phyloP scores from a whole-genome alignment of 495 filamentous ascomycete genomes.

The Chaetomidium leptoderma region DNA sequence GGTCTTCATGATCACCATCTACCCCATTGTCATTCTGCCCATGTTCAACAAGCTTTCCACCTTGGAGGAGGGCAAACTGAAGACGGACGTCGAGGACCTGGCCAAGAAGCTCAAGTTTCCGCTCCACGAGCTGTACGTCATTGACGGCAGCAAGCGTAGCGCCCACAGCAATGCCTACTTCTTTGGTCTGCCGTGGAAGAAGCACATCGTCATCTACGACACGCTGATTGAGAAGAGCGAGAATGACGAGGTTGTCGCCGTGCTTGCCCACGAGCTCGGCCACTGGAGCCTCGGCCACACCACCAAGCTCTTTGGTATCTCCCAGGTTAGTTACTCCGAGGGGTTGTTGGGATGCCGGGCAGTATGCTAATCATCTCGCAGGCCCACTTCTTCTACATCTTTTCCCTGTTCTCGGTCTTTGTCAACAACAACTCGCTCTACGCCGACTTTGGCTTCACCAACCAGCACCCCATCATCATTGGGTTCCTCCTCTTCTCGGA shows the following conservation, averaged over 20 bases:
- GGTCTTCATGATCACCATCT: constrained; percentile 90
- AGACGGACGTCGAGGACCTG: constrained; percentile 80
- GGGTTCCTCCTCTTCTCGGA: constrained; percentile 97
- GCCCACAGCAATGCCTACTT: constrained; percentile 99
- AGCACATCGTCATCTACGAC: constrained; percentile 99
- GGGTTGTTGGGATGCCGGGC: not conserved
- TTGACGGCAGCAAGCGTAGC: constrained; percentile 94
- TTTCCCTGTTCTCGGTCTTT: constrained; percentile 92
- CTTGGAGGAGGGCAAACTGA: constrained; percentile 77
- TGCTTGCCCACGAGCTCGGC: constrained; percentile 90
- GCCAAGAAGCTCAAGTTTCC: constrained; percentile 86
- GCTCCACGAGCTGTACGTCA: constrained; percentile 83
- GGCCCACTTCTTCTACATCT: constrained; percentile 90
- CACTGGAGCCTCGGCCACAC: constrained; percentile 97
- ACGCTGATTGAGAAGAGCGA: constrained; percentile 94
- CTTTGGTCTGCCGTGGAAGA: constrained; percentile 97
- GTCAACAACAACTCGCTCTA: constrained; percentile 92
- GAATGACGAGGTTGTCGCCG: constrained; percentile 86
- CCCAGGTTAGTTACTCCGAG: constrained; percentile 59
- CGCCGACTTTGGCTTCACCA: constrained; percentile 82
- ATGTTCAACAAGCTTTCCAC: constrained; percentile 98
- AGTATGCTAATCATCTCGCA: constrained; percentile 32
- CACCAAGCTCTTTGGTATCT: constrained; percentile 83
- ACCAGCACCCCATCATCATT: constrained; percentile 84
- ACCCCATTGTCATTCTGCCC: constrained; percentile 89